A percentile compares a stretch with the other conserved stretches of the same genome.
Evolutionary conservation across 108 stramenopile genomes (phyloP).

Genomic region (Craspedostauros australis): DNA sequence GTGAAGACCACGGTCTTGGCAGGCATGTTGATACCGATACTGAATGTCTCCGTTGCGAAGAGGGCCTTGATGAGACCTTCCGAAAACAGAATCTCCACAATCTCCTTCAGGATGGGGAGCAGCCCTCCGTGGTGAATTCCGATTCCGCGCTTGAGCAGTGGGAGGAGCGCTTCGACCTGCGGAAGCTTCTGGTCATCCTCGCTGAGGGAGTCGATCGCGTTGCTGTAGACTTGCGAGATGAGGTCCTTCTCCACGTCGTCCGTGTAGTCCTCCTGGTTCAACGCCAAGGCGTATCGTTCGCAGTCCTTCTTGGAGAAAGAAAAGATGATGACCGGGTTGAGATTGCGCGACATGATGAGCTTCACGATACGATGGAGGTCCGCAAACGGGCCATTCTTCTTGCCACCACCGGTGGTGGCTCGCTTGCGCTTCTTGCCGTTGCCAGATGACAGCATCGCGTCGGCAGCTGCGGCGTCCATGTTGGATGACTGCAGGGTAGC

Average conservation of each 20-base stretch:
- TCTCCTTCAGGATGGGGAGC: conserved; percentile 97
- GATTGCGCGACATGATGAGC: conserved; percentile 88
- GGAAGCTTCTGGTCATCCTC: conserved; percentile 96
- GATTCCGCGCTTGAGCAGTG: conserved; percentile 94
- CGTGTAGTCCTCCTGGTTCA: conserved; percentile 91
- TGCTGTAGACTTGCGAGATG: conserved; percentile 89
- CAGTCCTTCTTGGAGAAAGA: conserved; percentile 98
- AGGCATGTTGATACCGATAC: conserved; percentile 99
- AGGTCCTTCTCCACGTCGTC: conserved; percentile 95
- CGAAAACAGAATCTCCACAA: conserved; percentile 97
- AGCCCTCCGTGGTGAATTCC: conserved; percentile 99
- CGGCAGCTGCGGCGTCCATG: conserved; percentile 43
- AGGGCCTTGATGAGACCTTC: conserved; percentile 96
- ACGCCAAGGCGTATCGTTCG: conserved; percentile 85
- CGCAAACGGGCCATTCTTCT: conserved; percentile 44
- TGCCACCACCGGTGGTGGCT: conserved; percentile 28
- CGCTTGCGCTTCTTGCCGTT: conserved; percentile 70
- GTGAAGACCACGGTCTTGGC: conserved; percentile 99
- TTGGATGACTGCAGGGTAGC: conserved; percentile 56
- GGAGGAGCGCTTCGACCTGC: conserved; percentile 90
- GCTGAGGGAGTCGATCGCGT: conserved; percentile 93
- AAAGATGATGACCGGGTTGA: conserved; percentile 98
- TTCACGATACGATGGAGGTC: conserved; percentile 95
- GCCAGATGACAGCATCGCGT: conserved; percentile 66
- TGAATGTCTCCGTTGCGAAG: conserved; percentile 99